phyloP scores from a whole-genome alignment of 2,329 filamentous ascomycete genomes.

The Thielaviopsis punctulata region DNA sequence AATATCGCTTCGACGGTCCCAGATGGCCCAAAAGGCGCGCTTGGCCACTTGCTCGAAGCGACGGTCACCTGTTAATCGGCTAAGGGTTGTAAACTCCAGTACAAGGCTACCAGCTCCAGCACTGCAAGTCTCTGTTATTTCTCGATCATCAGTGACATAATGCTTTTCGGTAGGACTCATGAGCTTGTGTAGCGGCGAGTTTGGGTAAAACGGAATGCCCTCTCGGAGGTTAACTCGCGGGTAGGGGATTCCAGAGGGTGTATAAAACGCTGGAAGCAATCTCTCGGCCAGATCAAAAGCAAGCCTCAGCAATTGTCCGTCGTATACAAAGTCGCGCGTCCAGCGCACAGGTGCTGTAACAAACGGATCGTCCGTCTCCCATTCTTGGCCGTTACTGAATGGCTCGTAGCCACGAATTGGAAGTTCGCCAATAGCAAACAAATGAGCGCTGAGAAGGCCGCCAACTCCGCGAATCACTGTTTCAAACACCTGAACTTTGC shows the following conservation, averaged over 20 bases:
- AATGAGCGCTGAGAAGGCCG: slow-evolving; percentile 76
- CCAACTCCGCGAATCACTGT: slow-evolving; percentile 89
- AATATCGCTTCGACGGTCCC: slow-evolving; percentile 69
- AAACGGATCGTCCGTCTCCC: slow-evolving; percentile 23
- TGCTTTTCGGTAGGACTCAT: slow-evolving; percentile 14
- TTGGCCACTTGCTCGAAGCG: slow-evolving; percentile 86
- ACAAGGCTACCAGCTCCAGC: slow-evolving; percentile 92
- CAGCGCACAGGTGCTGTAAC: slow-evolving; percentile 45
- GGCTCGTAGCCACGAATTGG: slow-evolving; percentile 68
- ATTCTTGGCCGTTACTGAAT: slow-evolving; percentile 15
- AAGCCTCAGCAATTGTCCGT: slow-evolving; percentile 79
- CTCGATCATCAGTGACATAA: slow-evolving; percentile 20
- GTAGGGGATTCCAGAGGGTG: slow-evolving; percentile 79
- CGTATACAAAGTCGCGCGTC: slow-evolving; percentile 64
- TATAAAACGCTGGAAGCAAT: slow-evolving; percentile 81
- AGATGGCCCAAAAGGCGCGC: slow-evolving; percentile 93
- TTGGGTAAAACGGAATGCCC: slow-evolving; percentile 82
- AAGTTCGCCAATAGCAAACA: slow-evolving; percentile 81
- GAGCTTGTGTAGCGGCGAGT: slow-evolving; percentile 58
- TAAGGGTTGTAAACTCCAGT: slow-evolving; percentile 81
- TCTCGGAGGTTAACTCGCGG: slow-evolving; percentile 81
- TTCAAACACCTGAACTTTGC: slow-evolving; percentile 97
- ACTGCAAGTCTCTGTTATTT: slow-evolving; percentile 92
- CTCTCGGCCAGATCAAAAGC: slow-evolving; percentile 72
- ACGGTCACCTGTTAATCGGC: slow-evolving; percentile 66